phyloP scores from a whole-genome alignment of 2,329 filamentous ascomycete species.

The Xylariaceae sp. region DNA sequence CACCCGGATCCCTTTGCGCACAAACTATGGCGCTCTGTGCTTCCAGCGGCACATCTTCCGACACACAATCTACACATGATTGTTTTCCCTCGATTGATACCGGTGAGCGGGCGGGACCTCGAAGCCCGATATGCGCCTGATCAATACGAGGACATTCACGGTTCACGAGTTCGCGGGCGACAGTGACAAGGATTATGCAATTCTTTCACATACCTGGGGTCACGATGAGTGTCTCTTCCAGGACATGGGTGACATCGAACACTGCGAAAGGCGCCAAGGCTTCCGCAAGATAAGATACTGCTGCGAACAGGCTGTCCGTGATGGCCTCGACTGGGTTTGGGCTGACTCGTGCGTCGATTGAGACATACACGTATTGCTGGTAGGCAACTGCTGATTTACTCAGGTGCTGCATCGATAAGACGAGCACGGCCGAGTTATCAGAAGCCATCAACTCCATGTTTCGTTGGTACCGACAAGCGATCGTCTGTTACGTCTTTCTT shows the following conservation, averaged over 20 bases:
- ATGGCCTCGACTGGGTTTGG: slow-evolving; percentile 8
- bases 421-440: slow-evolving; percentile 7
- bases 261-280: background rate
- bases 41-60: too few relatives aligned
- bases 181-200: slow-evolving; percentile 1
- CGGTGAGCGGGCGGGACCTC: too few relatives aligned
- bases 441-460: too few relatives aligned
- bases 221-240: slow-evolving; percentile 6
- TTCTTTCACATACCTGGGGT: slow-evolving; percentile 13
- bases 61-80: too few relatives aligned
- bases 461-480: slow-evolving; percentile 9
- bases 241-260: background rate
- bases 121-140: background rate
- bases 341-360: slow-evolving; percentile 9
- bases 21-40: too few relatives aligned
- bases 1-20: too few relatives aligned
- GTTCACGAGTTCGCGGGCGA: background rate
- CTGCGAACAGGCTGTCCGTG: slow-evolving; percentile 5
- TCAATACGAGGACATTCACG: background rate
- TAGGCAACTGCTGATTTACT: background rate
- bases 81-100: too few relatives aligned
- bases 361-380: too few relatives aligned
- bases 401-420: slow-evolving; percentile 13
- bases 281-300: slow-evolving; percentile 1
- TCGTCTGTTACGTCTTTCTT: slow-evolving; percentile 7